These are phyloP conservation scores for Myrmaecium sp. DNA, from an alignment of 2,329 filamentous ascomycete genomes.

Conservation along the genomic window DNA sequence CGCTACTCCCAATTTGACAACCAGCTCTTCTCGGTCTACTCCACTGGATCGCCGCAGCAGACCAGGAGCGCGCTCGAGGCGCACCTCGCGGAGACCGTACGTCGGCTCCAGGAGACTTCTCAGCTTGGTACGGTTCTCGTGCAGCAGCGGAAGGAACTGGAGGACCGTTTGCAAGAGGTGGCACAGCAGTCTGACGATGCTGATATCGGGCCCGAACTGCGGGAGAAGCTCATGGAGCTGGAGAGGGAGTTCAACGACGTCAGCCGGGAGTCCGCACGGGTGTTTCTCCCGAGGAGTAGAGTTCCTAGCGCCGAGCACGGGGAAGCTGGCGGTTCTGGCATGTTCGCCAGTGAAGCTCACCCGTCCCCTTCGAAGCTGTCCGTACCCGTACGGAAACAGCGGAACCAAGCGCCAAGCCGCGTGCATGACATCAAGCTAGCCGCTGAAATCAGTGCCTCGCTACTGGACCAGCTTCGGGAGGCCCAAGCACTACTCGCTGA, in stretches of 20 bases:
- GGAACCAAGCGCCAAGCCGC: constrained; percentile 76
- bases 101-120: constrained; percentile 78
- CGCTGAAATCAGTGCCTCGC: constrained; percentile 90
- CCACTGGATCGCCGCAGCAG: constrained; percentile 64
- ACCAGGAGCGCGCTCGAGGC: constrained; percentile 79
- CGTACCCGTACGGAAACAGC: constrained; percentile 61
- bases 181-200: constrained; percentile 53
- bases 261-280: constrained; percentile 72
- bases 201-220: constrained; percentile 68
- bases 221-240: constrained; percentile 65
- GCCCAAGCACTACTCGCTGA: constrained; percentile 72
- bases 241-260: constrained; percentile 94
- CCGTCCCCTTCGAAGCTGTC: constrained; percentile 79
- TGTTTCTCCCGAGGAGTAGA: constrained; percentile 68
- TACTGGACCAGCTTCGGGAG: constrained; percentile 86
- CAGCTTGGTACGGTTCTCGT: constrained; percentile 77
- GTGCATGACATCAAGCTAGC: constrained; percentile 96
- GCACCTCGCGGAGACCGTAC: constrained; percentile 82
- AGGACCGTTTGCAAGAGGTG: constrained; percentile 68
- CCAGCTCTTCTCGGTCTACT: constrained; percentile 60
- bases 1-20: constrained; percentile 74
- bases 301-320: constrained; percentile 41
- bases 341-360: constrained; percentile 67
- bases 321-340: constrained; percentile 16
- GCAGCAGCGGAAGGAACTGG: constrained; percentile 69